Evolutionary conservation across 2,329 filamentous ascomycete genomes (phyloP).

Genomic region (Aplosporella prunicola): DNA sequence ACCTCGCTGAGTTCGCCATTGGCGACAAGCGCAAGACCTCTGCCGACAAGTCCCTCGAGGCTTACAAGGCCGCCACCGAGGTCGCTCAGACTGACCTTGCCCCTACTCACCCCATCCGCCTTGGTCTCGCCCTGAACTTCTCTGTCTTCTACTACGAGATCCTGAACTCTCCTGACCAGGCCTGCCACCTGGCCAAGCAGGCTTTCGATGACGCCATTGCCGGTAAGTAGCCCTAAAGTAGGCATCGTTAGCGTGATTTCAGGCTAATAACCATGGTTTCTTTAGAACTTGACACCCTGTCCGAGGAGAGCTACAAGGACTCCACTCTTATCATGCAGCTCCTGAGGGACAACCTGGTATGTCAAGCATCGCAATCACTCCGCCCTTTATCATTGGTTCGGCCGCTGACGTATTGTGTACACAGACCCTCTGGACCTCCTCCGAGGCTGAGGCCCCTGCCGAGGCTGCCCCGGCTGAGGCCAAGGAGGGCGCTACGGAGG

Average conservation of each 20-base stretch:
- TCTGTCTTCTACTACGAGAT: constrained; percentile 99
- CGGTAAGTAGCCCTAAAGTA: constrained; percentile 11
- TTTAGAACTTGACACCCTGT: constrained; percentile 97
- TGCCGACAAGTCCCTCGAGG: constrained; percentile 80
- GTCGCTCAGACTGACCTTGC: constrained; percentile 96
- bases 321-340: constrained; percentile 99
- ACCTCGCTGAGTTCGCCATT: constrained; percentile 85
- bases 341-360: constrained; percentile 78
- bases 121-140: constrained; percentile 97
- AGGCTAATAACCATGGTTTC: too few species aligned
- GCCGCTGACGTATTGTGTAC: constrained; percentile 2
- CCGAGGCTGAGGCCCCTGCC: constrained; percentile 63
- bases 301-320: constrained; percentile 97
- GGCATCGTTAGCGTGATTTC: too few species aligned
- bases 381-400: neutral
- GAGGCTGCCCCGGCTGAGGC: constrained; percentile 35
- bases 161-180: constrained; percentile 92
- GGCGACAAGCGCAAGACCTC: constrained; percentile 87
- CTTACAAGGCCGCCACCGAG: constrained; percentile 98
- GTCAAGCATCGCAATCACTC: neutral
- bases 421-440: constrained; percentile 86
- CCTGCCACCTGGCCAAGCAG: constrained; percentile 98
- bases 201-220: constrained; percentile 98
- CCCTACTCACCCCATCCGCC: constrained; percentile 94
- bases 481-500: constrained; percentile 42